phyloP scores from a whole-genome alignment of 2,329 filamentous ascomycete genomes.

The Venturia oleaginea region DNA sequence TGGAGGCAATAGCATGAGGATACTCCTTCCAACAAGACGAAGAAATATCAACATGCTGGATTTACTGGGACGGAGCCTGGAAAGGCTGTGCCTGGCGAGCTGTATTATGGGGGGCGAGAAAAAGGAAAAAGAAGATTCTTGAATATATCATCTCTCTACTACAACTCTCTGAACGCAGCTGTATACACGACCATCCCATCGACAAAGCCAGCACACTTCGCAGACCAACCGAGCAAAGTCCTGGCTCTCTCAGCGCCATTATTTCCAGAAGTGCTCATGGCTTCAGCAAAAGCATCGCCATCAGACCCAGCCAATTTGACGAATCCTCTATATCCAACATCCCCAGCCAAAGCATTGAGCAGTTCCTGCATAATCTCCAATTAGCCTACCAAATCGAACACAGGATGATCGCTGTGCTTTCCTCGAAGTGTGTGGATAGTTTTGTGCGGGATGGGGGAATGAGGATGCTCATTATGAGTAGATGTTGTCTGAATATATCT shows the following conservation, averaged over 20 bases:
- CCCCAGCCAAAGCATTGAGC: background rate
- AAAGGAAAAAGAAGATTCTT: background rate
- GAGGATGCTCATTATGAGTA: too few relatives aligned
- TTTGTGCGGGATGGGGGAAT: too few relatives aligned
- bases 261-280: background rate
- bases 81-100: background rate
- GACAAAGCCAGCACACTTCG: background rate
- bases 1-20: too few relatives aligned
- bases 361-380: background rate
- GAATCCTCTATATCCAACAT: background rate
- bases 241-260: background rate
- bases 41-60: background rate
- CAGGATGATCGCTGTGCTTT: conserved; percentile 22
- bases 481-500: too few relatives aligned
- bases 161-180: background rate
- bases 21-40: too few relatives aligned
- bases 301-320: background rate
- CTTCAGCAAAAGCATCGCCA: background rate
- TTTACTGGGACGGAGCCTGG: background rate
- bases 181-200: background rate
- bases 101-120: background rate
- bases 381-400: conserved; percentile 28
- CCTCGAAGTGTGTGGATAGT: too few relatives aligned
- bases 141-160: background rate
- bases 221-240: background rate